Base-by-base conservation (phyloP, 352 stramenopile genomes). In the Pythium insidiosum region DNA sequence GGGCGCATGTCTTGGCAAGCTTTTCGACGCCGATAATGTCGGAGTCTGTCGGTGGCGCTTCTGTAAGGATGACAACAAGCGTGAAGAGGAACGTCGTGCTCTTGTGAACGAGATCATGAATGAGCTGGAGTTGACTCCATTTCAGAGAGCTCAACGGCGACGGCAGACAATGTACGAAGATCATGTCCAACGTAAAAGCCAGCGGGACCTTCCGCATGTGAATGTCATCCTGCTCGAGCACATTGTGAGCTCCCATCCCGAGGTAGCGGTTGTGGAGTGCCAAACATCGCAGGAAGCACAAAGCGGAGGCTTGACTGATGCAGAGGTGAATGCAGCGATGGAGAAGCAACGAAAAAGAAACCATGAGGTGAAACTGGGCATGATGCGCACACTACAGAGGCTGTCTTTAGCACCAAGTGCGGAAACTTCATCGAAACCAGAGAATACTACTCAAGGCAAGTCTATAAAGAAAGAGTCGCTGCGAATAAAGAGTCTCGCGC, bases 201-300 rank as follows among this genome's bases (percentile, higher is more conserved):
- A 69, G 23, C 62, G 62, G n/a, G 63, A 83, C 5, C 29, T 80
- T 1, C 54, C 55, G 3, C 61, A 67, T 29, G 61, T 82, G 2
- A 81, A 63, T 29, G 47, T 62, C 2, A 69, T 86, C 57, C 23
- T 86, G 37, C 29, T 86, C 0, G 73, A 84, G n/a, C 73, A 86
- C 36, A 70, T 86, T 11, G 71, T 82, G 40, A 83, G 59, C 43
- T 74, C 81, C 37, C 71, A 76, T 30, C 68, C 70, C 0, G 73
- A 86, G 31, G 60, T 86, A 0, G 56, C 63, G 1, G 54, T 57
- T 60, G 12, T 63, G 68, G 50, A 64, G 12, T 39, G 55, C 13
- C 38, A 61, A 30, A 41, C 34, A 2, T 6, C 50, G 0, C 46
- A 38, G 5, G 48, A 33, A 26, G 34, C 42, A 16, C 15, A 23